Conservation (phyloP, 176 grass and related monocot species). For the Canna indica region DNA sequence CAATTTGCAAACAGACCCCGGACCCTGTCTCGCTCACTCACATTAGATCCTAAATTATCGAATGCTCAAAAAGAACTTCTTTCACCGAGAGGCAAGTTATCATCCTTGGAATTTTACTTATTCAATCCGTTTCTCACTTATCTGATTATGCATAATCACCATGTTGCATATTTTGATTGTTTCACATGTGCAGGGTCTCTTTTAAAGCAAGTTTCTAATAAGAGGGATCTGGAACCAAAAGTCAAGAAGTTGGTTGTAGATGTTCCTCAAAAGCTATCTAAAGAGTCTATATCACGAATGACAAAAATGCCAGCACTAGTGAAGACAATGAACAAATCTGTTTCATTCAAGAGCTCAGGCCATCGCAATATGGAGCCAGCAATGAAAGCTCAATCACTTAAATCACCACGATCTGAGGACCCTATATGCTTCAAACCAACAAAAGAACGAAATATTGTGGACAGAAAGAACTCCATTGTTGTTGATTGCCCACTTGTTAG, state of each 20-base stretch:
- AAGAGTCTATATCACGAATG: slow-evolving; percentile 32
- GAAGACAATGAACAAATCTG: slow-evolving; percentile 44
- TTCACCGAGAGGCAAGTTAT: slow-evolving; percentile 65
- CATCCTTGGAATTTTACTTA: not conserved
- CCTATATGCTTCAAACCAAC: slow-evolving; percentile 30
- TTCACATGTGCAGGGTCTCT: slow-evolving; percentile 35
- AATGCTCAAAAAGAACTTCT: slow-evolving; percentile 43
- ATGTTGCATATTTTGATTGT: slow-evolving; percentile 11
- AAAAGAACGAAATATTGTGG: slow-evolving; percentile 40
- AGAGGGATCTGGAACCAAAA: slow-evolving; percentile 46
- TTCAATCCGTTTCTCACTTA: not conserved
- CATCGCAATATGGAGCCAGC: slow-evolving; percentile 24
- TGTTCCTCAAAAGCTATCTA: slow-evolving; percentile 28
- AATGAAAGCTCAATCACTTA: slow-evolving; percentile 40
- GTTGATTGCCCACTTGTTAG: slow-evolving; percentile 37
- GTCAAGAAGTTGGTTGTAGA: slow-evolving; percentile 56
- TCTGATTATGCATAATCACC: not conserved
- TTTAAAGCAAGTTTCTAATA: slow-evolving; percentile 74
- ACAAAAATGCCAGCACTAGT: slow-evolving; percentile 27
- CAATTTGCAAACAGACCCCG: slow-evolving; percentile 33
- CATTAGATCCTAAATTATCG: slow-evolving; percentile 28
- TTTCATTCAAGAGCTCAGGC: slow-evolving; percentile 47
- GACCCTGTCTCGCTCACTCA: slow-evolving; percentile 48
- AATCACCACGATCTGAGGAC: slow-evolving; percentile 43
- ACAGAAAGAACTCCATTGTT: slow-evolving; percentile 48